Percentiles rank a stretch among this genome's conserved stretches.
Conservation (phyloP, 176 grass and related monocot species). For the Tuctoria greenei region DNA sequence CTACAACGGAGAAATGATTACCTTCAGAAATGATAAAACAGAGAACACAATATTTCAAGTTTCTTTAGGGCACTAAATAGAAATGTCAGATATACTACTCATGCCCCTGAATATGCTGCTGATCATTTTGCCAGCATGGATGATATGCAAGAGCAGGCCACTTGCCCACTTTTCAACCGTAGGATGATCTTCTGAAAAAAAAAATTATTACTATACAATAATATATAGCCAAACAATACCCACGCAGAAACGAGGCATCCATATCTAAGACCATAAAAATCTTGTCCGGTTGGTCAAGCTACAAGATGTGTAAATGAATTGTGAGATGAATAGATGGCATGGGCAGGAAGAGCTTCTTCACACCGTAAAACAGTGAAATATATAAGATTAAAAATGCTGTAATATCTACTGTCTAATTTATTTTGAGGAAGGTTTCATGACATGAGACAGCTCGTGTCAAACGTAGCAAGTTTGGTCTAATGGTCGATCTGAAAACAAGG, state of each 20-base stretch:
- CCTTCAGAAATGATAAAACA: conserved; percentile 20
- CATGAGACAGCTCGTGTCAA: neutral
- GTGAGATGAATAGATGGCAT: conserved; percentile 46
- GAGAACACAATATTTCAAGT: conserved; percentile 2
- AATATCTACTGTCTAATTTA: conserved; percentile 13
- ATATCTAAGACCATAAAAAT: conserved; percentile 99
- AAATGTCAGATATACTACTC: conserved; percentile 71
- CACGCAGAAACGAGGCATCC: conserved; percentile 22
- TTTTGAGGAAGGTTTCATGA: neutral
- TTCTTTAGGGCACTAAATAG: conserved; percentile 4
- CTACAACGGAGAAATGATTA: conserved; percentile 48
- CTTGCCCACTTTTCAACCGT: conserved; percentile 92
- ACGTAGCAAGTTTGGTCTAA: neutral
- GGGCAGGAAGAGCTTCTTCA: conserved; percentile 1
- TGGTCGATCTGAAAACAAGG: conserved; percentile 22
- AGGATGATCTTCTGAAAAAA: conserved; percentile 86
- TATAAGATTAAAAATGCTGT: conserved; percentile 13
- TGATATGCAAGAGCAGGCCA: conserved; percentile 93
- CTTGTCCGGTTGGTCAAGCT: conserved; percentile 99
- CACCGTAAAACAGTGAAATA: neutral
- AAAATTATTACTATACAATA: conserved; percentile 21
- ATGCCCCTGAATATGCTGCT: conserved; percentile 83
- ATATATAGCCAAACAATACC: conserved; percentile 11
- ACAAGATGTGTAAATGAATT: conserved; percentile 41
- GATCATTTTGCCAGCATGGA: conserved; percentile 83